Evolutionary conservation across 176 grass and related monocot species (phyloP), one percentile per base, ranked within the genome.

Genomic region (Carex myosuroides): DNA sequence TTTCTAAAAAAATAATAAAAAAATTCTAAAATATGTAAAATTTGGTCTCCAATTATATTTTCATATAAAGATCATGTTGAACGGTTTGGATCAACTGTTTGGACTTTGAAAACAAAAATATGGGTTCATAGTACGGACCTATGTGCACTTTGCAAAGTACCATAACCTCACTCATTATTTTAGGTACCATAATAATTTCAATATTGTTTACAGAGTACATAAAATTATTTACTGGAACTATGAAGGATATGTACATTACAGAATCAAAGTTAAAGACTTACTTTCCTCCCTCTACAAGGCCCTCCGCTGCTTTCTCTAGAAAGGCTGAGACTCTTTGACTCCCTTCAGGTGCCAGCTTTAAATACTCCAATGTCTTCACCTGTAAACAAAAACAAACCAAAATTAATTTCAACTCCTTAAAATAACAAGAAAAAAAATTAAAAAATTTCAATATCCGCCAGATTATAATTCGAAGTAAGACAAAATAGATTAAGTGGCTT

Each of bases 201-300:
- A 60, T 35, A 83, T 1, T 56, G 46, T 50, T 48, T 50, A 50
- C 9, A 10, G 44, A 26, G 24, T 29, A 3, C 13, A 16, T 18
- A 48, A 35, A 52, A 37, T 32, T 79, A 59, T 57, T 68, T 81
- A 46, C 18, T 16, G n/a, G 29, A 69, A 69, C 17, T 41, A 17
- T 6, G 32, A 70, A 70, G 16, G 66, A n/a, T n/a, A 18, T 37
- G 6, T 41, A 41, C 16, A 39, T 32, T 69, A 70, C 8, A 56
- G 72, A 54, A 52, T 55, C 22, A 66, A 83, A 57, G 14, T 87
- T 72, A 35, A 42, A 33, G 69, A 91, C 91, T 89, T 92, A 99
- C 96, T 87, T 99, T 88, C 88, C 93, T 70, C 93, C 96, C 65
- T 93, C 93, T 59, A 95, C 85, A 84, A 99, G 93, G 69, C 93